These are phyloP conservation scores for Multifurca ochricompacta DNA, from an alignment of 768 basidiomycete genomes.

Conservation along the genomic window DNA sequence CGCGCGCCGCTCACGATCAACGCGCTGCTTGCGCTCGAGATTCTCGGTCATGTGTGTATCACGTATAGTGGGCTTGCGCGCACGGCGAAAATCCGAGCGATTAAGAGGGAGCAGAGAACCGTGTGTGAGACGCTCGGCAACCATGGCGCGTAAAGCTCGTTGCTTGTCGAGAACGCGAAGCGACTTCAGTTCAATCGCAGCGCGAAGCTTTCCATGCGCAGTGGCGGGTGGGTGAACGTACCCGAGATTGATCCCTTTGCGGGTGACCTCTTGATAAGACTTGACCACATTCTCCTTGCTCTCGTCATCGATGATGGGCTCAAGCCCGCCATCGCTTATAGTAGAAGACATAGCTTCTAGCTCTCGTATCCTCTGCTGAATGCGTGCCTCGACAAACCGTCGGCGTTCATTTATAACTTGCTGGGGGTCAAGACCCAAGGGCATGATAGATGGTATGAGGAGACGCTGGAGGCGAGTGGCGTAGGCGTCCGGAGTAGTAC, in stretches of 20 bases:
- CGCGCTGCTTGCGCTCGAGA: conserved; percentile 83
- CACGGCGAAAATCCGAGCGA: conserved; percentile 83
- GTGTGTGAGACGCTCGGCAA: conserved; percentile 82
- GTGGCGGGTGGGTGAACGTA: conserved; percentile 46
- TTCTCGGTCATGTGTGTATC: conserved; percentile 88
- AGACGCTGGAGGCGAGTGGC: conserved; percentile 72
- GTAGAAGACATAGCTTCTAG: conserved; percentile 74
- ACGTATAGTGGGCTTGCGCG: conserved; percentile 76
- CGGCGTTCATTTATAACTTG: conserved; percentile 88
- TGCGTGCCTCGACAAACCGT: conserved; percentile 80
- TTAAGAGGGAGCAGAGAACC: conserved; percentile 86
- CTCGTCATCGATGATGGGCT: conserved; percentile 37
- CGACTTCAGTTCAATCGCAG: conserved; percentile 88
- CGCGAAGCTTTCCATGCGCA: conserved; percentile 76
- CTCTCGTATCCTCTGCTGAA: conserved; percentile 83
- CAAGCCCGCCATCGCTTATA: conserved; percentile 69
- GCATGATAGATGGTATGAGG: conserved; percentile 84
- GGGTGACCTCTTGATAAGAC: conserved; percentile 13
- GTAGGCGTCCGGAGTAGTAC: conserved; percentile 52
- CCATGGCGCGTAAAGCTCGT: conserved; percentile 71
- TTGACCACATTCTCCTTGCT: conserved; percentile 30
- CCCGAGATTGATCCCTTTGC: conserved; percentile 27
- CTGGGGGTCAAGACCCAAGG: conserved; percentile 86
- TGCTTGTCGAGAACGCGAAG: conserved; percentile 88
- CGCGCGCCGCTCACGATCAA: conserved; percentile 86